A percentile compares a stretch with the other conserved stretches of the same genome.
These are phyloP conservation scores for Pythium plurisporium DNA, from an alignment of 352 stramenopile genomes.

Conservation along the genomic window DNA sequence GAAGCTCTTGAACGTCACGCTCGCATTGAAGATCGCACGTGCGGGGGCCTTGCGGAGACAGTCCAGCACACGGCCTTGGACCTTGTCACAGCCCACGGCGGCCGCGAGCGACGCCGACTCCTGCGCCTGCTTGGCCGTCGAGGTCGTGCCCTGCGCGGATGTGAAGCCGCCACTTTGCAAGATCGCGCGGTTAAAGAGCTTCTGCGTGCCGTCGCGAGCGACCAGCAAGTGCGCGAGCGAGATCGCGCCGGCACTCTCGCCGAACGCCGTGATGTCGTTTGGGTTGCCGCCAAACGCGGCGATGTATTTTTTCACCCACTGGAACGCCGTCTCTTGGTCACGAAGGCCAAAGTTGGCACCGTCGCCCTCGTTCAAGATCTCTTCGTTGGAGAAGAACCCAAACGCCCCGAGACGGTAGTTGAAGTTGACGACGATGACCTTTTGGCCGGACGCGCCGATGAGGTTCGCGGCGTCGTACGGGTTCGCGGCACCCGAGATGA, in stretches of 20 bases:
- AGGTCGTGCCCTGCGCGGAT: not conserved
- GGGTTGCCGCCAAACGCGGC: not conserved
- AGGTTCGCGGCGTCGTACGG: not conserved
- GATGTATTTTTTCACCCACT: not conserved
- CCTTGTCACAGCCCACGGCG: not conserved
- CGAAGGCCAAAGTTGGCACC: not conserved
- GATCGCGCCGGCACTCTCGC: not conserved
- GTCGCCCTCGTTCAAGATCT: not conserved
- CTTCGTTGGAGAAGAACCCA: not conserved
- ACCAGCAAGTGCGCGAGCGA: not conserved
- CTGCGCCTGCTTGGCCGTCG: not conserved
- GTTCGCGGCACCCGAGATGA: not conserved
- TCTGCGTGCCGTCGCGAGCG: not conserved
- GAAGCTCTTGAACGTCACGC: not conserved
- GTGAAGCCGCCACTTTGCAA: conserved; percentile 3
- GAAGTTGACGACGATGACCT: not conserved
- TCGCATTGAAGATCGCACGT: not conserved
- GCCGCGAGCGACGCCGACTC: not conserved
- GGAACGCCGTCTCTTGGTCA: not conserved
- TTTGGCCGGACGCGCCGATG: not conserved
- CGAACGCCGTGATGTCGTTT: not conserved
- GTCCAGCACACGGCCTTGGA: not conserved
- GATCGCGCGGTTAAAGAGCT: not conserved
- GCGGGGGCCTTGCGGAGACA: not conserved
- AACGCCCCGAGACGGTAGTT: not conserved